phyloP scores from a whole-genome alignment of 2,329 filamentous ascomycete genomes.

The Fusarium acutatum region DNA sequence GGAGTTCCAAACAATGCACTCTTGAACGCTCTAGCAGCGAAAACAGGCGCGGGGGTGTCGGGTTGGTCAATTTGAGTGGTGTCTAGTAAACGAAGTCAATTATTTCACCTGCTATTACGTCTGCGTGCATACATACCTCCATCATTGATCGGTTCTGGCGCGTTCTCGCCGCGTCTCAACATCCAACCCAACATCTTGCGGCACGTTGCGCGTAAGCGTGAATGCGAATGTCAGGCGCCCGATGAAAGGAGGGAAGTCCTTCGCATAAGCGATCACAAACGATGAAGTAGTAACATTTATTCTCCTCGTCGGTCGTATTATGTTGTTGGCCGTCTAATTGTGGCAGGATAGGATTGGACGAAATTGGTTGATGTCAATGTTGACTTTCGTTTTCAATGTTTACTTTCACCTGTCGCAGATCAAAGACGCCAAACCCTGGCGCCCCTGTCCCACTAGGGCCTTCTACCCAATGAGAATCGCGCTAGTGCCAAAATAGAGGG shows the following conservation, averaged over 20 bases:
- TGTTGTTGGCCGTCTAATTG: constrained; percentile 12
- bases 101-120: not conserved
- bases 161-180: constrained; percentile 56
- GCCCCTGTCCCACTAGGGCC: not conserved
- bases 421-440: constrained; percentile 9
- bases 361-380: constrained; percentile 23
- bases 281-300: constrained; percentile 22
- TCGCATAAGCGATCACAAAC: constrained; percentile 26
- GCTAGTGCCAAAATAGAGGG: constrained; percentile 3
- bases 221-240: not conserved
- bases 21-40: constrained; percentile 71
- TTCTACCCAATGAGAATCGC: not conserved
- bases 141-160: constrained; percentile 45
- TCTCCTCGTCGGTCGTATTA: not conserved
- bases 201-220: not conserved
- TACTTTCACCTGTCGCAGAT: constrained; percentile 30
- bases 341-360: constrained; percentile 20
- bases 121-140: constrained; percentile 38
- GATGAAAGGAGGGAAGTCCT: not conserved
- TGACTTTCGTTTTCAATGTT: constrained; percentile 31
- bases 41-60: constrained; percentile 72
- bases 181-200: constrained; percentile 67
- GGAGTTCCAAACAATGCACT: constrained; percentile 71
- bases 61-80: constrained; percentile 63
- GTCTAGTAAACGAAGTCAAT: constrained; percentile 40